phyloP scores from a whole-genome alignment of 352 stramenopile genomes.

The Thraustochytrium sp. region DNA sequence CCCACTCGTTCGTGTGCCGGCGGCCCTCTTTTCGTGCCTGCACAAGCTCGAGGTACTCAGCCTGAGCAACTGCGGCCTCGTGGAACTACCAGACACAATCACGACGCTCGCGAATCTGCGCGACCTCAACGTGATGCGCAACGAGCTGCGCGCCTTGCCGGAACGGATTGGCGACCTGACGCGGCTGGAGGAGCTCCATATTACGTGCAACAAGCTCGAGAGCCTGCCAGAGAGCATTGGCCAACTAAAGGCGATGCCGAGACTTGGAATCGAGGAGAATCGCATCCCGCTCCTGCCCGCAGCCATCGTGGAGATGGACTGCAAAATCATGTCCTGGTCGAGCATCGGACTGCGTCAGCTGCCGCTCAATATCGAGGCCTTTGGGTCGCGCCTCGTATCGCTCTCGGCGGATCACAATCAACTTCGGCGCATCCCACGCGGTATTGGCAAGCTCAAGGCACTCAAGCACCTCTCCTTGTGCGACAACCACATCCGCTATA shows the following conservation, averaged over 20 bases:
- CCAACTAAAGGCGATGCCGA: conserved; percentile 20
- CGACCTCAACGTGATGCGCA: conserved; percentile 42
- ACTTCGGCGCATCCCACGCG: background rate
- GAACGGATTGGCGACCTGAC: background rate
- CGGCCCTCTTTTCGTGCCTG: background rate
- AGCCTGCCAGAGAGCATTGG: conserved; percentile 43
- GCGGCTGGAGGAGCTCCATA: conserved; percentile 34
- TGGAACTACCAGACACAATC: conserved; percentile 5
- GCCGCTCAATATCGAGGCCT: background rate
- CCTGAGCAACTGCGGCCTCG: conserved; percentile 37
- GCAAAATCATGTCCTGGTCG: conserved; percentile 14
- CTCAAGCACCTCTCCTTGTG: conserved; percentile 42
- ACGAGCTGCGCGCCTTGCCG: conserved; percentile 20
- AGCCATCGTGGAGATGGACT: conserved; percentile 31
- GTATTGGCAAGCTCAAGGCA: conserved; percentile 34
- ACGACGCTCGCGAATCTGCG: conserved; percentile 26
- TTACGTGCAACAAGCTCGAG: conserved; percentile 42
- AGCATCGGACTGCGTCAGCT: conserved; percentile 36
- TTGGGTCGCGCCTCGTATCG: background rate
- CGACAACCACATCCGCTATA: conserved; percentile 43
- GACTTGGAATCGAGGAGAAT: conserved; percentile 44
- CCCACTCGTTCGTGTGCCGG: background rate
- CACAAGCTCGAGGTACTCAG: background rate
- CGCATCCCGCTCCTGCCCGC: conserved; percentile 6
- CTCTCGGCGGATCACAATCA: conserved; percentile 24